Percentiles rank a stretch among this genome's conserved stretches.
These are phyloP conservation scores for Epichloe sibirici DNA, from an alignment of 2,329 filamentous ascomycete genomes.

Conservation along the genomic window DNA sequence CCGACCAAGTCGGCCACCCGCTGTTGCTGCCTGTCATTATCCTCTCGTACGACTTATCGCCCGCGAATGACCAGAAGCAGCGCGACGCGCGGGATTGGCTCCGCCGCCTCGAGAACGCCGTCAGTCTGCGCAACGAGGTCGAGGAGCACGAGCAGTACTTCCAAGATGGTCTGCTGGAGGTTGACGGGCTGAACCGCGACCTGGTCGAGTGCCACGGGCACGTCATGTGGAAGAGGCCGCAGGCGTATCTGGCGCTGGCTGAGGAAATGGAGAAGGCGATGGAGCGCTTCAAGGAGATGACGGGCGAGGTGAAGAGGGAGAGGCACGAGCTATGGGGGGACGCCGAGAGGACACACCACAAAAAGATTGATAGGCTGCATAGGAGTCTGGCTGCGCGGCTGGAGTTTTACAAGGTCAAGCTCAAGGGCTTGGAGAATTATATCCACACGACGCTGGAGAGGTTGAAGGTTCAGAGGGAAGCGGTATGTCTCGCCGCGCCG, in stretches of 20 bases:
- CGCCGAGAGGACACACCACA: slow-evolving; percentile 17
- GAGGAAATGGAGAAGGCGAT: slow-evolving; percentile 36
- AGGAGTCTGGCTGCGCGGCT: slow-evolving; percentile 39
- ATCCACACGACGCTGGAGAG: slow-evolving; percentile 49
- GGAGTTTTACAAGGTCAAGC: slow-evolving; percentile 49
- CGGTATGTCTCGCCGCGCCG: slow-evolving; percentile 28
- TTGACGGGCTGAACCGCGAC: slow-evolving; percentile 48
- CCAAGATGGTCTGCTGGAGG: slow-evolving; percentile 37
- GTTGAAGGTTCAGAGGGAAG: slow-evolving; percentile 47
- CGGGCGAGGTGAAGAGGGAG: slow-evolving; percentile 8
- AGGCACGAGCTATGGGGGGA: slow-evolving; percentile 5
- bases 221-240: slow-evolving; percentile 50
- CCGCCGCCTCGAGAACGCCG: slow-evolving; percentile 46
- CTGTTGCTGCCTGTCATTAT: slow-evolving; percentile 47
- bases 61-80: slow-evolving; percentile 46
- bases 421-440: slow-evolving; percentile 50
- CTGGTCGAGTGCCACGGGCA: slow-evolving; percentile 52
- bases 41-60: slow-evolving; percentile 44
- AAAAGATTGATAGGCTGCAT: slow-evolving; percentile 33
- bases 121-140: slow-evolving; percentile 48
- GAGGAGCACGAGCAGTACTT: slow-evolving; percentile 43
- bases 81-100: slow-evolving; percentile 51
- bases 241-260: slow-evolving; percentile 45
- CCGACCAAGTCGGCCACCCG: slow-evolving; percentile 40
- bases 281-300: slow-evolving; percentile 26